A percentile compares a stretch with the other conserved stretches of the same genome.
Evolutionary conservation across 2,329 filamentous ascomycete genomes (phyloP).

Genomic region (Diaporthe vaccinii): DNA sequence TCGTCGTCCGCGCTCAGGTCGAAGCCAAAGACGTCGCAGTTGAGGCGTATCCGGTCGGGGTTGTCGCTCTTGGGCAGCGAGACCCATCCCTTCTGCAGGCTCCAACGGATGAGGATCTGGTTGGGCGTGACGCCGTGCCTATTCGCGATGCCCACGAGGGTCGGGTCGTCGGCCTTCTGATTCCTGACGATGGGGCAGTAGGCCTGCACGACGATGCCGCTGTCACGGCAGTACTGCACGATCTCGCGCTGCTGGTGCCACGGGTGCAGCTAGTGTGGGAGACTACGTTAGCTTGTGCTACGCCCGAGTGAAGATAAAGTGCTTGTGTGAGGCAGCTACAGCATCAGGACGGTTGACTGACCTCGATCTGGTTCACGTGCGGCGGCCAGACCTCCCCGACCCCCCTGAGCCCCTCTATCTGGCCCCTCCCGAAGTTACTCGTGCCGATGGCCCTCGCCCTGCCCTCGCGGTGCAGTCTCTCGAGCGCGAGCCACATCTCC

Average conservation of each 20-base stretch:
- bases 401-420: conserved; percentile 34
- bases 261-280: conserved; percentile 72
- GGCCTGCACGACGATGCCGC: conserved; percentile 72
- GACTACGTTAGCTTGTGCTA: not conserved
- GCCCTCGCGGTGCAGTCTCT: conserved; percentile 34
- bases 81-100: conserved; percentile 68
- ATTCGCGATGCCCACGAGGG: conserved; percentile 66
- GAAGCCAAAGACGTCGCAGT: conserved; percentile 74
- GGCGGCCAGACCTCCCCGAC: conserved; percentile 36
- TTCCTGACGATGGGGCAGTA: conserved; percentile 56
- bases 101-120: conserved; percentile 73
- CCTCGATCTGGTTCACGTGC: conserved; percentile 39
- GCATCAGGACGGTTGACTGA: not conserved
- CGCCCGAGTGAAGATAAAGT: not conserved
- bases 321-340: not conserved
- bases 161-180: conserved; percentile 62
- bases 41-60: conserved; percentile 70
- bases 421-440: conserved; percentile 34
- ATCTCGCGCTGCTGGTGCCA: conserved; percentile 71
- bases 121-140: conserved; percentile 68
- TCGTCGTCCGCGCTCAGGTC: conserved; percentile 70
- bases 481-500: conserved; percentile 35
- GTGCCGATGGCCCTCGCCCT: conserved; percentile 36
- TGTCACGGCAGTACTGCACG: conserved; percentile 75
- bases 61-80: conserved; percentile 76